These are phyloP conservation scores for Balakata baccata DNA, from an alignment of 345 rosid genomes.

Conservation along the genomic window DNA sequence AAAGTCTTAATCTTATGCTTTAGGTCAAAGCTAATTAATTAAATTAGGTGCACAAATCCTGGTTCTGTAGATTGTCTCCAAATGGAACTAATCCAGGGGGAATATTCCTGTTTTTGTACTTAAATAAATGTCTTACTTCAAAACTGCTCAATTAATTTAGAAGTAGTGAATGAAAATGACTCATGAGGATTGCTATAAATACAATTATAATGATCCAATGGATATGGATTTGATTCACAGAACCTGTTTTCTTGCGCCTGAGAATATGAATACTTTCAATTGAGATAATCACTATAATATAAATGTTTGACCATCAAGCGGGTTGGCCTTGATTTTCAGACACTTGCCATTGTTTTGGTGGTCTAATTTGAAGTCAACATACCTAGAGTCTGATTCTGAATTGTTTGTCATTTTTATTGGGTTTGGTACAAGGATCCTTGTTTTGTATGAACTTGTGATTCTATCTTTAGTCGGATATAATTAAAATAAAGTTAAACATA, in stretches of 20 bases:
- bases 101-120: not conserved
- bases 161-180: not conserved
- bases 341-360: not conserved
- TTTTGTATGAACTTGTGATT: not conserved
- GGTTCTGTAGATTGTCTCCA: slow-evolving; percentile 6
- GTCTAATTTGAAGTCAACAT: not conserved
- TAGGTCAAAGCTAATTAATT: not conserved
- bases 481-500: too few relatives aligned
- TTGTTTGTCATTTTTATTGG: not conserved
- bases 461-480: too few relatives aligned
- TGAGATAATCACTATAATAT: not conserved
- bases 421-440: not conserved
- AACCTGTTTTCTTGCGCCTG: not conserved
- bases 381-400: not conserved
- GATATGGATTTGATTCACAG: not conserved
- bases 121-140: too few relatives aligned
- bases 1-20: not conserved
- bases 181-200: not conserved
- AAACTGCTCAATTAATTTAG: not conserved
- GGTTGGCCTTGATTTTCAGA: not conserved
- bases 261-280: not conserved
- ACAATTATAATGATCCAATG: not conserved
- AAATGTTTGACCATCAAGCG: not conserved
- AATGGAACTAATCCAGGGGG: not conserved
- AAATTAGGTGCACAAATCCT: too few relatives aligned